Evolutionary conservation across 371 early-diverging fungal genomes (phyloP).

Genomic region (Agmasoma carcini): DNA sequence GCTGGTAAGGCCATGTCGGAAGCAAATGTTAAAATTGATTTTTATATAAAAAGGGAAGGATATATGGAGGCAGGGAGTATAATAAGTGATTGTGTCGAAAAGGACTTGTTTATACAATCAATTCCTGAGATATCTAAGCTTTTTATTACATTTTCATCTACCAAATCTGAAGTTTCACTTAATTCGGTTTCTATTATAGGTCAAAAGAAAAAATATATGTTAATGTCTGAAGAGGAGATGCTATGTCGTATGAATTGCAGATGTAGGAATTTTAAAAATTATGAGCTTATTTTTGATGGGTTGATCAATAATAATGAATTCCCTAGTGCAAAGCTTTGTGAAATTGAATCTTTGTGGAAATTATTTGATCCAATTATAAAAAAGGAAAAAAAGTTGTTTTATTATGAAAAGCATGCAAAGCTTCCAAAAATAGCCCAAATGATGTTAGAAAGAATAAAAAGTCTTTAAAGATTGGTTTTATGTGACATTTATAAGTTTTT

Average conservation of each 20-base stretch:
- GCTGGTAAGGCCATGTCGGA: constrained; percentile 50
- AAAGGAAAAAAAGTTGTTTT: constrained; percentile 9
- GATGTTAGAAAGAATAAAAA: constrained; percentile 17
- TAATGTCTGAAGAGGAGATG: constrained; percentile 3
- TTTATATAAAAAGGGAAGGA: constrained; percentile 14
- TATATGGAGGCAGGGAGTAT: neutral
- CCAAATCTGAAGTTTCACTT: constrained; percentile 28
- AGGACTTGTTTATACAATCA: neutral
- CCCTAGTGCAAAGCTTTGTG: constrained; percentile 6
- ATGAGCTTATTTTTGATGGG: constrained; percentile 41
- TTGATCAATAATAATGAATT: constrained; percentile 18
- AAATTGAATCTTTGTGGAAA: constrained; percentile 41
- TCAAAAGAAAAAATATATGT: neutral
- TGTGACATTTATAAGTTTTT: too few species aligned
- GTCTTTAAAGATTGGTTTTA: too few species aligned
- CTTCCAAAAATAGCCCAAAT: constrained; percentile 22
- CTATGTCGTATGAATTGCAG: neutral
- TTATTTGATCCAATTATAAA: constrained; percentile 24
- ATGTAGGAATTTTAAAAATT: constrained; percentile 21
- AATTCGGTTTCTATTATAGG: constrained; percentile 1
- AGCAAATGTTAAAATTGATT: constrained; percentile 33
- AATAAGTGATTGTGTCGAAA: neutral
- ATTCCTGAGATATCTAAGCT: neutral
- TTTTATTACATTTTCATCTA: constrained; percentile 21
- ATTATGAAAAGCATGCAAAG: constrained; percentile 28